Conservation (phyloP, 352 stramenopile species). For the Phytopythium chamaehyphon region DNA sequence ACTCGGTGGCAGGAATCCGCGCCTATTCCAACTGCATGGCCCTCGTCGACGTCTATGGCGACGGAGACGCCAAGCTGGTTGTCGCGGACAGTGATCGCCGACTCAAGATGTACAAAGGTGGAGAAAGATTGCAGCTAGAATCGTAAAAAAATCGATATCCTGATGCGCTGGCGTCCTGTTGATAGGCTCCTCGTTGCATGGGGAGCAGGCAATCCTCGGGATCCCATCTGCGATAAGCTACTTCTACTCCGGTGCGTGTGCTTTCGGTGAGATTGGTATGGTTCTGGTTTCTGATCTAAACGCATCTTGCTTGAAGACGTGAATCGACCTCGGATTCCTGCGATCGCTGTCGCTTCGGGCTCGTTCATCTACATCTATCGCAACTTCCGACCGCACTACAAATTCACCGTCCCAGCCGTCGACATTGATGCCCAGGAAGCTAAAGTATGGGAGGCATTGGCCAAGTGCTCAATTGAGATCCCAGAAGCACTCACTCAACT, state of each 20-base stretch:
- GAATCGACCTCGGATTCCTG: slow-evolving; percentile 64
- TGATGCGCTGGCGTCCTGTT: too few relatives aligned
- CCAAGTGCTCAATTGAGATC: slow-evolving; percentile 72
- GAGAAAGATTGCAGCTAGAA: too few relatives aligned
- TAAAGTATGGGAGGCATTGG: slow-evolving; percentile 65
- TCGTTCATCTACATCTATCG: slow-evolving; percentile 90
- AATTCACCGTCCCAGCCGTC: slow-evolving; percentile 82
- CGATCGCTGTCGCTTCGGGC: slow-evolving; percentile 81
- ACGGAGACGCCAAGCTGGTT: slow-evolving; percentile 79
- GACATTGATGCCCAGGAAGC: slow-evolving; percentile 67
- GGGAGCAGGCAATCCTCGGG: slow-evolving; percentile 77
- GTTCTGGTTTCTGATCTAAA: too few relatives aligned
- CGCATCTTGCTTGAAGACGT: slow-evolving; percentile 26
- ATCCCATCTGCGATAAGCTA: slow-evolving; percentile 62
- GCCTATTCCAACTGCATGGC: slow-evolving; percentile 71
- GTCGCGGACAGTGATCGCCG: slow-evolving; percentile 75
- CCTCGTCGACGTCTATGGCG: slow-evolving; percentile 78
- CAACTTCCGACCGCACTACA: slow-evolving; percentile 90
- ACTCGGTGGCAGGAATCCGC: slow-evolving; percentile 87
- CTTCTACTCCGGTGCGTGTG: slow-evolving; percentile 63
- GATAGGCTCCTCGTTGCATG: slow-evolving; percentile 63
- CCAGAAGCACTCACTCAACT: slow-evolving; percentile 60
- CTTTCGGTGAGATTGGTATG: not conserved
- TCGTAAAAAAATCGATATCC: too few relatives aligned
- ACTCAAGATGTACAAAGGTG: slow-evolving; percentile 84